These are phyloP conservation scores for Gyromitra esculenta DNA, from an alignment of 2,329 filamentous ascomycete species.

Conservation along the genomic window DNA sequence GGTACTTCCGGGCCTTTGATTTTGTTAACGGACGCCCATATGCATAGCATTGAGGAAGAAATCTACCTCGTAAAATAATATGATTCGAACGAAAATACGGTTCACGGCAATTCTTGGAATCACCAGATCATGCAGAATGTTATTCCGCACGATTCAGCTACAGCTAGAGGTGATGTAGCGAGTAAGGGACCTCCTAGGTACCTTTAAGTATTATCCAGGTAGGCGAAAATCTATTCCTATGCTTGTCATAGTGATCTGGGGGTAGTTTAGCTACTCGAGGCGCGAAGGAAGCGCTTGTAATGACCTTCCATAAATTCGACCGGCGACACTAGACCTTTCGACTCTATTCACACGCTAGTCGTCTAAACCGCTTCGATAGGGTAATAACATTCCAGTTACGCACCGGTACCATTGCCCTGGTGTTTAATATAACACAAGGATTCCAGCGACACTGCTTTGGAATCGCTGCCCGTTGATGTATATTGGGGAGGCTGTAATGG, in stretches of 20 bases:
- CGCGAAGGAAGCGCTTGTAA: constrained; percentile 17
- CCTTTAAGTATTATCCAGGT: not conserved
- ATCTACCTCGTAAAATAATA: constrained; percentile 7
- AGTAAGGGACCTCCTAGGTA: not conserved
- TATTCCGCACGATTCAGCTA: constrained; percentile 2
- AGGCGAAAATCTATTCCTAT: not conserved
- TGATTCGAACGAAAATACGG: not conserved
- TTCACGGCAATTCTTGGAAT: not conserved
- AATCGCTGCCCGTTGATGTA: not conserved
- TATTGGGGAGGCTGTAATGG: not conserved
- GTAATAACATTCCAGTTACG: constrained; percentile 6
- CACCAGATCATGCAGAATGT: not conserved
- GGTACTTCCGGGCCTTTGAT: not conserved
- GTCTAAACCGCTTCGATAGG: constrained; percentile 3
- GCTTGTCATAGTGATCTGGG: not conserved
- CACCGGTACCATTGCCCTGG: not conserved
- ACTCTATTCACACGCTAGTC: constrained; percentile 24
- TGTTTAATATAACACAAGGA: not conserved
- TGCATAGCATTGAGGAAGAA: not conserved
- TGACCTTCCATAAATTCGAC: constrained; percentile 31
- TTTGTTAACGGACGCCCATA: constrained; percentile 1
- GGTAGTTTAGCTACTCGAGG: constrained; percentile 17
- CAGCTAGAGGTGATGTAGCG: constrained; percentile 6
- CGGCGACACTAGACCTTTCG: constrained; percentile 11
- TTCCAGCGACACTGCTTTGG: not conserved